Evolutionary conservation across 1,284 basidiomycete species (phyloP).

Genomic region (Moniliophthora roreri): DNA sequence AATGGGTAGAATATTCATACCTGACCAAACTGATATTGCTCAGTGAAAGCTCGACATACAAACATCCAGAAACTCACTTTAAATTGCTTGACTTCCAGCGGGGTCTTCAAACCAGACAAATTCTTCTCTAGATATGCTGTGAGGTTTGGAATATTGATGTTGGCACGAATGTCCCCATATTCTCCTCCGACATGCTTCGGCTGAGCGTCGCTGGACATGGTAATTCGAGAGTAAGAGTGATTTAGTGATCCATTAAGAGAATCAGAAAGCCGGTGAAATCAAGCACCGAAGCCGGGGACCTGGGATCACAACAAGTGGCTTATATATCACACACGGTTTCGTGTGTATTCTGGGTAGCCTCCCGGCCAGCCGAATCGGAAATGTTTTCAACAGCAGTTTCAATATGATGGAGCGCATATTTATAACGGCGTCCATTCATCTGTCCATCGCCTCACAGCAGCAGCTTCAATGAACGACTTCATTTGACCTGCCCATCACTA

Average conservation of each 20-base stretch:
- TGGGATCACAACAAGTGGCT: neutral
- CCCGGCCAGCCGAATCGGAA: too few relatives aligned
- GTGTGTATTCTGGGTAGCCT: too few relatives aligned
- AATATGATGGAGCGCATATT: too few relatives aligned
- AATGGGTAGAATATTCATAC: conserved; percentile 33
- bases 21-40: conserved; percentile 70
- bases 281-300: neutral
- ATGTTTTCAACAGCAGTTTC: too few relatives aligned
- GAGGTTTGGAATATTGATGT: conserved; percentile 65
- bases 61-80: conserved; percentile 54
- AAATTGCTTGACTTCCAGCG: conserved; percentile 89
- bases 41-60: conserved; percentile 8
- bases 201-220: neutral
- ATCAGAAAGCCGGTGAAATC: neutral
- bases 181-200: conserved; percentile 64
- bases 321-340: too few relatives aligned
- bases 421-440: too few relatives aligned
- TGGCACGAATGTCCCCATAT: conserved; percentile 71
- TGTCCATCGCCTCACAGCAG: too few relatives aligned
- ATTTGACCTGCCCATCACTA: too few relatives aligned
- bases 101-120: conserved; percentile 59
- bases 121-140: conserved; percentile 66
- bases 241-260: neutral
- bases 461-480: too few relatives aligned
- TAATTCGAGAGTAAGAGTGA: neutral